Percentiles rank a stretch among this genome's conserved stretches.
These are phyloP conservation scores for Spathaspora sp. DNA, from an alignment of 1,139 yeast species.

Conservation along the genomic window DNA sequence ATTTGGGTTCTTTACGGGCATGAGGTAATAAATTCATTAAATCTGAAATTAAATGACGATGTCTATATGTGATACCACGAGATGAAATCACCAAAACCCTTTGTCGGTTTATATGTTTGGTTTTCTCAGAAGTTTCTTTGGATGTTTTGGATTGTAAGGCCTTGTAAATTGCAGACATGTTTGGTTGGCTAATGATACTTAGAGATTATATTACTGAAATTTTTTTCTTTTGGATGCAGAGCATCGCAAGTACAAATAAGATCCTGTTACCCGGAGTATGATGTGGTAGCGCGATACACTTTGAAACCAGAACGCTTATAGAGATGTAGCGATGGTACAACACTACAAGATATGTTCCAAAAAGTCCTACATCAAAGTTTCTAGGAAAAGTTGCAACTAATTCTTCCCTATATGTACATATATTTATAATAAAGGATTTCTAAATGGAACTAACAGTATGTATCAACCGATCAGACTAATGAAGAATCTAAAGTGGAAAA, in stretches of 20 bases:
- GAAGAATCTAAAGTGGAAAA: background rate
- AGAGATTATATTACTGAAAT: background rate
- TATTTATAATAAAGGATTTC: background rate
- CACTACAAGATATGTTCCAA: too few relatives aligned
- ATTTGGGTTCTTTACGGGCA: conserved; percentile 93
- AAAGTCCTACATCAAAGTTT: too few relatives aligned
- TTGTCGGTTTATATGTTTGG: conserved; percentile 69
- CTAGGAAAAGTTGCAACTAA: too few relatives aligned
- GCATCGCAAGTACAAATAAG: conserved; percentile 9
- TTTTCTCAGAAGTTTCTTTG: conserved; percentile 45
- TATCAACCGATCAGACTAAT: background rate
- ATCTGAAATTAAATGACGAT: conserved; percentile 90
- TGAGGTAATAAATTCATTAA: conserved; percentile 82
- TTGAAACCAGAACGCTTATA: too few relatives aligned
- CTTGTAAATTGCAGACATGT: conserved; percentile 67
- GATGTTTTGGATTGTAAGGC: conserved; percentile 57
- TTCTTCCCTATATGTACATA: background rate
- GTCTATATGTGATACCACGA: conserved; percentile 92
- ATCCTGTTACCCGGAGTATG: conserved; percentile 11
- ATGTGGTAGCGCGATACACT: background rate
- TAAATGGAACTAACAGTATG: background rate
- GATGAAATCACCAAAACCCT: conserved; percentile 86
- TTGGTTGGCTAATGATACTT: conserved; percentile 1
- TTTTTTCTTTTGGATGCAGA: conserved; percentile 18
- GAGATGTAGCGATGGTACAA: too few relatives aligned